Base-by-base conservation (phyloP, 2,329 filamentous ascomycete species). In the Paecilomyces niveus region DNA sequence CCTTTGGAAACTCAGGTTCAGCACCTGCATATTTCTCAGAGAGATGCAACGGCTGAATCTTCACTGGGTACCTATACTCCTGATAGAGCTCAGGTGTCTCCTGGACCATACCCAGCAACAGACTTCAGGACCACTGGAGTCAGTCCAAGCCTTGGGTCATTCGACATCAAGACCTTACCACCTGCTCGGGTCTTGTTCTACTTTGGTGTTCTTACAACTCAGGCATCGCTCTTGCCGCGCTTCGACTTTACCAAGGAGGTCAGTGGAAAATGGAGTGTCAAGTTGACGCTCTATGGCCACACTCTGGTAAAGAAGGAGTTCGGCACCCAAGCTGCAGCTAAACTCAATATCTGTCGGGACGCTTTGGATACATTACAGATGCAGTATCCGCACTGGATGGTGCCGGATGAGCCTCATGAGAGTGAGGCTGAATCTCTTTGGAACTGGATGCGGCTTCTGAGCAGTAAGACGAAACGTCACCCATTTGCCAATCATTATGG, bases 141-240 rank as follows among this genome's bases (percentile, higher is more conserved):
- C 45, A 45, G 50, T 31, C n/a, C 54, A 24, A 15, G 35, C 18
- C 51, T 67, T 1, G 58, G 53, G 6, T 54, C 56, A n/a, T 15
- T 65, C 8, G 55, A 60, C 13, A 11, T 63, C 31, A 49, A 51
- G 2, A 50, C 22, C 1, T 33, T 72, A 53, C 58, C 55, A 8
- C 54, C 56, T n/a, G 55, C 61, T 3, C 59, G 67, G 21, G 62
- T 67, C 0, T 51, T 74, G 5, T 75, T 72, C 18, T 68, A 63
- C 55, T 74, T 74, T 56, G 70, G 69, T 10, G 64, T 72, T 1
- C 51, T 75, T 5, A 58, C 62, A 1, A 58, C 67, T 6, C 64
- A 70, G 54, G 64, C 63, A 10, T 53, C 61, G 7, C 62, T 74
- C 9, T 52, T 59, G 6, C 70, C 72, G 0, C 56, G 54, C 1